Evolutionary conservation across 305 asterid genomes (phyloP), one percentile per base, ranked within the genome.

Genomic region (Solanum hybrid): DNA sequence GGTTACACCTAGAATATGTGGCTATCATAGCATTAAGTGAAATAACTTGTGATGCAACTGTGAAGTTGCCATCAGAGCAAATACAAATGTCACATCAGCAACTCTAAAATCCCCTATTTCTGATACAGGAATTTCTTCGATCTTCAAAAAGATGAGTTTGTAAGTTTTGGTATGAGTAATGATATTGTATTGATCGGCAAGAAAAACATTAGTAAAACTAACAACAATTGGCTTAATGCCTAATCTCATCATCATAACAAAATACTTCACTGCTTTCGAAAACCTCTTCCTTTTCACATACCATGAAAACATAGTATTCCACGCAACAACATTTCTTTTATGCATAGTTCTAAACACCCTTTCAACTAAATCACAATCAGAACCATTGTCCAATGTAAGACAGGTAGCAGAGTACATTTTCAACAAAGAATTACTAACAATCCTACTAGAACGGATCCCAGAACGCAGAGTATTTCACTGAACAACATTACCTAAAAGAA

Each of bases 281-380:
- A 88, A 95, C 77, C 93, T 93, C 26, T 95, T 93, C 37, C 90
- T 91, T 93, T 94, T 95, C 8, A 92, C 89, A 73, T 92, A 94
- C 98, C 99, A 97, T 24, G 97, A 93, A 89, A 96, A 92, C 20
- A 93, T 92, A 34, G 94, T 95, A 90, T 96, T 97, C 98, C 98
- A 96, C 39, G 97, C 93, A 94, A 97, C 97, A 73, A 93, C 98
- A 92, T 94, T 95, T 33, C 98, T 90, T 90, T 93, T 94, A n/a
- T 94, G 95, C 96, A 96, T 97, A 34, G 89, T 87, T 90, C 36
- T 32, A 91, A 97, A 97, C 90, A 94, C 93, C 91, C 92, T 93
- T 91, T 92, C 89, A 85, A 93, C 97, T 92, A 93, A 89, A 91
- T 94, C 95, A 90, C 86, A 88, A 22, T 87, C 92, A 87, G 89